Base-by-base conservation (phyloP, 257 asterid genomes). In the Salvia hispanica region DNA sequence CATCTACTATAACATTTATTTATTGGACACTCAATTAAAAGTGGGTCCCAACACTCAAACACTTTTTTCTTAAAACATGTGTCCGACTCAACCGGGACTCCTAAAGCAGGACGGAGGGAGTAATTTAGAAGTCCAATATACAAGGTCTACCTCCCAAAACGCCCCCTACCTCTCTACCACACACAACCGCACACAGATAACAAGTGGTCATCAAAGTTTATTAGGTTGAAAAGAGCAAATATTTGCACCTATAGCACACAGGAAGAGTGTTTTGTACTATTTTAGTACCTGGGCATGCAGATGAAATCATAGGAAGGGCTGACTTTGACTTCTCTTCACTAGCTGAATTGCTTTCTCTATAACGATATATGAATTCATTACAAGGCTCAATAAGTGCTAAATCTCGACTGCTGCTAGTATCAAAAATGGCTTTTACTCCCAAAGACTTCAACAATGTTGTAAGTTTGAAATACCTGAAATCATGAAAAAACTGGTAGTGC, bases 391-490 rank as follows among this genome's bases (percentile, higher is more conserved):
- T 69, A 50, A 94, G 91, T 40, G 98, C 80, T 66, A 94, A 77
- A 78, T 94, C 99, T 62, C 99, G 80, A 74, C 96, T 87, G 83
- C 92, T 74, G 82, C 98, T 91, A 68, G 96, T 94, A 80, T 94
- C 99, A 82, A 85, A 94, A 80, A 94, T 51, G 59, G 96, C 86
- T 65, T 78, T 88, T 74, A 94, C 99, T 40, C 96, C 98, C 82
- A 94, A 67, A 12, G 96, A 84, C 82, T 91, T 94, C 31, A 94
- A 87, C 9, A 94, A 68, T 3, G 98, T 83, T 9, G 98, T 87
- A 70, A 94, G 95, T 83, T 94, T 70, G 72, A 69, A 81, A 80
- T 58, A 86, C 93, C 99, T 94, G 88, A 60, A 80, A 53, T 5
- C 34, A 62, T 16, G 6, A 68, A 33, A 39, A 4, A 40, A 25